phyloP scores from a whole-genome alignment of 345 rosid species.

The Populus nigra region DNA sequence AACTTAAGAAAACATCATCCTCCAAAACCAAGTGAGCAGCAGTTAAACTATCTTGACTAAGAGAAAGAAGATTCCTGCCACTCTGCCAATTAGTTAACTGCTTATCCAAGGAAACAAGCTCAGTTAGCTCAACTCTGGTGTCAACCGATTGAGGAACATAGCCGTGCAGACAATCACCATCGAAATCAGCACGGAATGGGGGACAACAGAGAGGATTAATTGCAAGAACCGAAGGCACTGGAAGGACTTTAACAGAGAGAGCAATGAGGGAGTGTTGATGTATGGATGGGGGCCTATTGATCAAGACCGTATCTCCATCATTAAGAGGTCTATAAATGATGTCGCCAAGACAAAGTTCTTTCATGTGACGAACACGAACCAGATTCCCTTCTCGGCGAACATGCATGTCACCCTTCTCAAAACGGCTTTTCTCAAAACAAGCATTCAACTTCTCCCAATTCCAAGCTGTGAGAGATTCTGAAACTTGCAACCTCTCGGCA shows the following conservation, averaged over 20 bases:
- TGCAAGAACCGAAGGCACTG: slow-evolving; percentile 64
- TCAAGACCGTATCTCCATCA: slow-evolving; percentile 73
- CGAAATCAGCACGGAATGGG: slow-evolving; percentile 93
- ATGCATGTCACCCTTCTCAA: slow-evolving; percentile 57
- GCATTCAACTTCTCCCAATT: slow-evolving; percentile 57
- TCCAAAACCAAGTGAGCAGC: slow-evolving; percentile 73
- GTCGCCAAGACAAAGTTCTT: slow-evolving; percentile 65
- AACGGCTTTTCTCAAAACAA: slow-evolving; percentile 43
- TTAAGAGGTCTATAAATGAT: slow-evolving; percentile 54
- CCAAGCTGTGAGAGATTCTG: slow-evolving; percentile 69
- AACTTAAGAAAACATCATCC: slow-evolving; percentile 42
- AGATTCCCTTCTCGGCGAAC: slow-evolving; percentile 62
- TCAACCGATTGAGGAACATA: slow-evolving; percentile 83
- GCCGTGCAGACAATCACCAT: slow-evolving; percentile 96
- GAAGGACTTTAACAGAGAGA: slow-evolving; percentile 66
- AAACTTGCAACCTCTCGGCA: slow-evolving; percentile 70
- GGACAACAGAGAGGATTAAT: slow-evolving; percentile 84
- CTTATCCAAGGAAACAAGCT: slow-evolving; percentile 77
- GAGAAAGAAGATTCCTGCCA: slow-evolving; percentile 67
- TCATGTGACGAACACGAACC: slow-evolving; percentile 38
- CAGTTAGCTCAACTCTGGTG: slow-evolving; percentile 68
- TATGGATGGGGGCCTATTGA: slow-evolving; percentile 92
- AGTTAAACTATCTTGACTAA: slow-evolving; percentile 79
- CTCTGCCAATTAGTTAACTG: slow-evolving; percentile 72
- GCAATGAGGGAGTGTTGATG: slow-evolving; percentile 90